phyloP scores from a whole-genome alignment of 2,329 filamentous ascomycete species.

The Xylaria sp. region DNA sequence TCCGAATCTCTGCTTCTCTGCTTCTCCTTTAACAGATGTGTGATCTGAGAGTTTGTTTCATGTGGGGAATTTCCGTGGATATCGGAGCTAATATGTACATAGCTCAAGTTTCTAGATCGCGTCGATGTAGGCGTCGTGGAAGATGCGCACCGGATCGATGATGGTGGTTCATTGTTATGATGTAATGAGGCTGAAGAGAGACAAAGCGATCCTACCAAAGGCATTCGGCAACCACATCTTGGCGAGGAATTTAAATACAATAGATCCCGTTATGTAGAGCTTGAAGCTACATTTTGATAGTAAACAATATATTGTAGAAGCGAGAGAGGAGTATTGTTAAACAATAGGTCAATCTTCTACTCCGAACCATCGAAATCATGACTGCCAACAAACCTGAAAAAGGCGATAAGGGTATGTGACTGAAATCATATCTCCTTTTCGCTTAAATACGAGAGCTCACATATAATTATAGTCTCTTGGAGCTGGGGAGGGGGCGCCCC shows the following conservation, averaged over 20 bases:
- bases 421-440: not conserved
- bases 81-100: not conserved
- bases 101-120: not conserved
- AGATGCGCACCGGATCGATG: constrained; percentile 36
- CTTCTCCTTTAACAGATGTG: not conserved
- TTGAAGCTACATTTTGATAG: not conserved
- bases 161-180: constrained; percentile 45
- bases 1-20: not conserved
- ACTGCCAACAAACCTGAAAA: constrained; percentile 36
- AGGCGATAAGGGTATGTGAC: constrained; percentile 46
- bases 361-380: constrained; percentile 25
- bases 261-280: not conserved
- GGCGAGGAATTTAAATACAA: not conserved
- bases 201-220: constrained; percentile 11
- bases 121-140: not conserved
- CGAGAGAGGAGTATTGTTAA: not conserved
- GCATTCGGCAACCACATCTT: not conserved
- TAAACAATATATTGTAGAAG: not conserved
- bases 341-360: not conserved
- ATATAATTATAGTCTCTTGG: constrained; percentile 64
- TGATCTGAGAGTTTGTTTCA: not conserved
- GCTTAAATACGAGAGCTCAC: not conserved
- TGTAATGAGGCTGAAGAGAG: constrained; percentile 23
- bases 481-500: constrained; percentile 67
- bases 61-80: not conserved